Evolutionary conservation across 192 early-diverging fungal species (phyloP).

Genomic region (Backusella morwellensis): DNA sequence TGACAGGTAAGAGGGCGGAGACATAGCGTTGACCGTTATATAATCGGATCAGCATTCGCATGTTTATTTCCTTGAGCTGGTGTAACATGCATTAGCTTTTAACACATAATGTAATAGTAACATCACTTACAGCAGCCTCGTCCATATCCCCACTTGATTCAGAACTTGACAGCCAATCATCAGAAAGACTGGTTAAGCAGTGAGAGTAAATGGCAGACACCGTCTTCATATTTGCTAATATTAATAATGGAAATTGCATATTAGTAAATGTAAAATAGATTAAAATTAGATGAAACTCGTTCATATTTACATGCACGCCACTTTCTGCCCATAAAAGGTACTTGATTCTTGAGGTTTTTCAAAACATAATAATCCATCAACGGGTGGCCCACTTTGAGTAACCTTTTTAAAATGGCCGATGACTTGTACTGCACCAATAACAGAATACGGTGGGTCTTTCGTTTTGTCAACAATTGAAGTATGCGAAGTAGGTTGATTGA

Average conservation of each 20-base stretch:
- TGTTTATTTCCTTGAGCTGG: constrained; percentile 65
- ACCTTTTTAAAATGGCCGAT: constrained; percentile 72
- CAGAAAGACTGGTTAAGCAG: constrained; percentile 57
- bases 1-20: background rate
- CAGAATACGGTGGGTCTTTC: constrained; percentile 71
- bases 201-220: constrained; percentile 74
- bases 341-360: constrained; percentile 79
- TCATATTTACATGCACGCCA: constrained; percentile 64
- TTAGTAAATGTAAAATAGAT: background rate
- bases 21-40: constrained; percentile 56
- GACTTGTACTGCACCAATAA: constrained; percentile 85
- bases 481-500: constrained; percentile 74
- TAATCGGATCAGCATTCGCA: constrained; percentile 57
- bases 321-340: constrained; percentile 75
- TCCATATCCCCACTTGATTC: constrained; percentile 52
- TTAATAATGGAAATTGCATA: background rate
- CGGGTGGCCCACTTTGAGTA: constrained; percentile 70
- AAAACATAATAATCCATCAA: constrained; percentile 69
- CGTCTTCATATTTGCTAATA: constrained; percentile 70
- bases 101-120: background rate
- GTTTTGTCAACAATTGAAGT: constrained; percentile 78
- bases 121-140: constrained; percentile 4
- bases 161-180: constrained; percentile 66
- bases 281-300: background rate
- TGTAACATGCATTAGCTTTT: too few species aligned